Evolutionary conservation across 495 filamentous ascomycete genomes (phyloP), one percentile per base, ranked within the genome.

Genomic region (Talaromyces thailandensis): DNA sequence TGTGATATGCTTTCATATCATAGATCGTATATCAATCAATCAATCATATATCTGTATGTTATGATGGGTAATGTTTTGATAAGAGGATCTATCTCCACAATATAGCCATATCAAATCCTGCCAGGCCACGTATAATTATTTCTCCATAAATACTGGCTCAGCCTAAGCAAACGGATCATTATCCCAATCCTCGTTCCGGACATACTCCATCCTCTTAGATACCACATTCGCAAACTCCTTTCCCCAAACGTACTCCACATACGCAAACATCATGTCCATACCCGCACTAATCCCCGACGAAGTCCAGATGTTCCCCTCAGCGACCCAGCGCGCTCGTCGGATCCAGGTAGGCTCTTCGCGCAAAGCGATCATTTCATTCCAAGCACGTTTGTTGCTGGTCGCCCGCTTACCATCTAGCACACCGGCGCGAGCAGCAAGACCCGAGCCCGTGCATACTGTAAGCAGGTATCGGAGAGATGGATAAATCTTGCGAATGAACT

Each of bases 381-480:
- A 65, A 4, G 32, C 28, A 43, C 43, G 48, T 21, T 67, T 67
- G 32, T 79, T 78, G 11, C 82, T 80, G 1, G 87, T 90, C 4
- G 86, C 87, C 0, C 76, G 63, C 8, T 65, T 68, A 0, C 84
- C 83, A 45, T 88, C 80, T n/a, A 90, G 66, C 0, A 89, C 63
- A 0, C 86, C 86, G 0, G 86, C 69, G 1, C 67, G 59, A 0
- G 85, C 85, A 0, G 77, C 74, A 2, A 87, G 63, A 1, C 68
- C 76, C 8, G 79, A 66, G 1, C 87, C 86, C 3, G 81, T 88
- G 69, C 87, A 89, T 3, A 90, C 78, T 4, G 80, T 86, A 23
- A 90, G 67, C 11, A 89, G 58, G 66, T 0, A 29, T 52, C 0
- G 80, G 80, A 63, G 74, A 82, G 2, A 67, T 64, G 0, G 51